phyloP scores from a whole-genome alignment of 306 rosid species.

The Vicia sativa region DNA sequence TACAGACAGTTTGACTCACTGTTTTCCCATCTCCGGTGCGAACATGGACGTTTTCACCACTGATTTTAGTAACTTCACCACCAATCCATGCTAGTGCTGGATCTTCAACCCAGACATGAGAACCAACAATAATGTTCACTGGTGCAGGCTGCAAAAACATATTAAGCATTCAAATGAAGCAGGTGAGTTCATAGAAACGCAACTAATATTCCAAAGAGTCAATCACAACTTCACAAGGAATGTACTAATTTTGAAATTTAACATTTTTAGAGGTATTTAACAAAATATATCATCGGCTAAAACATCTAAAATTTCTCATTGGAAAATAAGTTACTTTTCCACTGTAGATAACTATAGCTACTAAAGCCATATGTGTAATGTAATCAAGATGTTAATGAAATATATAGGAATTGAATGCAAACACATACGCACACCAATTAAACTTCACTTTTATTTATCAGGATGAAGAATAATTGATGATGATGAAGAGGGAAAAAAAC shows the following conservation, averaged over 20 bases:
- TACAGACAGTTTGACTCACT: conserved; percentile 57
- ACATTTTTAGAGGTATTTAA: conserved; percentile 1
- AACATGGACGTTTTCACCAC: conserved; percentile 78
- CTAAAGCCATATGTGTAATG: conserved; percentile 18
- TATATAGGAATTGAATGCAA: conserved; percentile 18
- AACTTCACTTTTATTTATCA: conserved; percentile 19
- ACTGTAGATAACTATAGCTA: conserved; percentile 14
- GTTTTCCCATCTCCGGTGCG: conserved; percentile 65
- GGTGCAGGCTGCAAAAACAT: conserved; percentile 78
- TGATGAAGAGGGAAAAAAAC: conserved; percentile 17
- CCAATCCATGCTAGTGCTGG: conserved; percentile 85
- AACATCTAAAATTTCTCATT: conserved; percentile 18
- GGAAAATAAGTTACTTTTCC: conserved; percentile 1
- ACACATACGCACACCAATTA: conserved; percentile 3
- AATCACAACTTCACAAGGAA: conserved; percentile 8
- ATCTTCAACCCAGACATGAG: conserved; percentile 99
- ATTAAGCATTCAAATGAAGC: conserved; percentile 33
- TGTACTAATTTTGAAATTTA: conserved; percentile 11
- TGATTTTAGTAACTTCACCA: conserved; percentile 89
- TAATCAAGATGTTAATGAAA: conserved; percentile 16
- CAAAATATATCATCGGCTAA: conserved; percentile 13
- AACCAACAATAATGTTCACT: conserved; percentile 92
- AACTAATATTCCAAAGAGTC: conserved; percentile 9
- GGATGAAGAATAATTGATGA: conserved; percentile 5
- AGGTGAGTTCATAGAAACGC: conserved; percentile 35